Conservation (phyloP, 2,329 filamentous ascomycete species). For the Penicillium sp. region DNA sequence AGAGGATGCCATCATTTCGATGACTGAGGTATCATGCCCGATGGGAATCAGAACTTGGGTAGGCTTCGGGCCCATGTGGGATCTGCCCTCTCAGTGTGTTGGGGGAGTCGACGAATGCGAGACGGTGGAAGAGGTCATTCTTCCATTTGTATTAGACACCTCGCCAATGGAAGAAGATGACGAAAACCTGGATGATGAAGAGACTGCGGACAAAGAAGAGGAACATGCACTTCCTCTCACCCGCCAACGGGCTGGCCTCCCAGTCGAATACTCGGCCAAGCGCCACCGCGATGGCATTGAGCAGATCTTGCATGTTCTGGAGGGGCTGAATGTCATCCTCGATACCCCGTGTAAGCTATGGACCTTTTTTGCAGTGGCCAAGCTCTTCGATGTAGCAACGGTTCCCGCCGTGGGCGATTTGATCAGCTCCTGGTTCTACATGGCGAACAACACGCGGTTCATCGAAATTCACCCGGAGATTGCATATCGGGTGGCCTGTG, state of each 20-base stretch:
- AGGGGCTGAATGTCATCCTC: conserved; percentile 52
- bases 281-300: conserved; percentile 62
- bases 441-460: conserved; percentile 53
- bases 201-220: background rate
- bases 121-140: background rate
- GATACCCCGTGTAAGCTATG: conserved; percentile 64
- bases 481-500: conserved; percentile 53
- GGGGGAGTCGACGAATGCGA: conserved; percentile 48
- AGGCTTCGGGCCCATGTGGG: conserved; percentile 36
- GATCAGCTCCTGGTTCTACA: conserved; percentile 57
- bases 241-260: conserved; percentile 11
- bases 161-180: background rate
- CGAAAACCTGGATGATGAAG: background rate
- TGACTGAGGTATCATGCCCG: conserved; percentile 57
- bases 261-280: conserved; percentile 58
- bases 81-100: conserved; percentile 40
- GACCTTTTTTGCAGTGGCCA: conserved; percentile 61
- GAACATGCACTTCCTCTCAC: background rate
- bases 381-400: conserved; percentile 49
- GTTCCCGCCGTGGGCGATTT: conserved; percentile 40
- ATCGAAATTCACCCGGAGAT: conserved; percentile 62
- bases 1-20: conserved; percentile 57
- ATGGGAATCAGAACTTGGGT: conserved; percentile 55
- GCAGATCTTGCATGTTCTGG: conserved; percentile 56
- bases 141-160: background rate